phyloP scores from a whole-genome alignment of 192 early-diverging fungal species.

The Pilobolus umbonatus region DNA sequence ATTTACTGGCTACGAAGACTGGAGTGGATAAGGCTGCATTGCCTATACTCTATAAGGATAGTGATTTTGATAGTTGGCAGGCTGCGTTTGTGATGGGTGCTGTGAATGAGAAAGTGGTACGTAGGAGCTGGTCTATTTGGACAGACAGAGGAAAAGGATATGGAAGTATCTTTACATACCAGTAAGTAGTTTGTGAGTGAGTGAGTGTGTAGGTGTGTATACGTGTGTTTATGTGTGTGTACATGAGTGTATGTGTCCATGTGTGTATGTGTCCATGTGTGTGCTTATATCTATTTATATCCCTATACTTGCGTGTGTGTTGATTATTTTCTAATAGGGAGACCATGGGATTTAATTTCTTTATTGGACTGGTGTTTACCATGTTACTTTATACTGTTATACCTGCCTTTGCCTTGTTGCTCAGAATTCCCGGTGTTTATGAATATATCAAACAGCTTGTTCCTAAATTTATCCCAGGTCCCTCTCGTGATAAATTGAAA shows the following conservation, averaged over 20 bases:
- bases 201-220: background rate
- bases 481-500: constrained; percentile 49
- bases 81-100: constrained; percentile 57
- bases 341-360: constrained; percentile 45
- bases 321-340: too few relatives aligned
- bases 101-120: constrained; percentile 61
- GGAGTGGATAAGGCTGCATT: constrained; percentile 32
- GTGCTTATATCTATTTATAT: too few relatives aligned
- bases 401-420: constrained; percentile 32
- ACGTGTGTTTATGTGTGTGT: too few relatives aligned
- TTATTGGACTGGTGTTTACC: constrained; percentile 38
- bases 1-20: constrained; percentile 22
- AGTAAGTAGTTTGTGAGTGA: too few relatives aligned
- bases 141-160: constrained; percentile 36
- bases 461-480: constrained; percentile 67
- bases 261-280: too few relatives aligned
- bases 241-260: too few relatives aligned
- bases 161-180: constrained; percentile 41
- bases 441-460: constrained; percentile 47
- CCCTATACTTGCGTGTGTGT: too few relatives aligned
- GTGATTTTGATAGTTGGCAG: constrained; percentile 59
- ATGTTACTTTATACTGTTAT: constrained; percentile 36
- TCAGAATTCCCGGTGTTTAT: constrained; percentile 42
- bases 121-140: constrained; percentile 54
- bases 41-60: constrained; percentile 42